Evolutionary conservation across 139 green algal genomes (phyloP).

Genomic region (Volvox reticuliferus): DNA sequence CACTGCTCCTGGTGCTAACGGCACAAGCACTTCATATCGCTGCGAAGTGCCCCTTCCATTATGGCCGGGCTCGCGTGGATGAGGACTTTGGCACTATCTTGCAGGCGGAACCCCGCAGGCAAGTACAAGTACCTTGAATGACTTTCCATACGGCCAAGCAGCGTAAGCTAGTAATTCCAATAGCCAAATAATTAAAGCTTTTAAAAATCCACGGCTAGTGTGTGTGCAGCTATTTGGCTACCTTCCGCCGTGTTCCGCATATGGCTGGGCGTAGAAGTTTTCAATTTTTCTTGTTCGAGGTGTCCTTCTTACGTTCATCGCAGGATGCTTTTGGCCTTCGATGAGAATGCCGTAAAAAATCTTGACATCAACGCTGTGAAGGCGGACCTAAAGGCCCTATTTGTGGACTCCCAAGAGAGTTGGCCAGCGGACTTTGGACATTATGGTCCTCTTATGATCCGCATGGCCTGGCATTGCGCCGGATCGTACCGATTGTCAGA

Average conservation of each 20-base stretch:
- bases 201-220: too few species aligned
- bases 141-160: neutral
- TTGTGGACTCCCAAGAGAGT: slow-evolving; percentile 39
- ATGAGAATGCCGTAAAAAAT: neutral
- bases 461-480: slow-evolving; percentile 59
- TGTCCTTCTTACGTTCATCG: neutral
- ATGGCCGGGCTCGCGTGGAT: too few species aligned
- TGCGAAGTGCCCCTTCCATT: neutral
- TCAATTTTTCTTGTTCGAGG: neutral
- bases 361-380: slow-evolving; percentile 41
- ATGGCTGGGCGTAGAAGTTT: neutral
- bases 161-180: neutral
- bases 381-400: slow-evolving; percentile 40
- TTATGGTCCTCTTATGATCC: slow-evolving; percentile 58
- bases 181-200: neutral
- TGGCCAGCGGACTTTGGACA: slow-evolving; percentile 64
- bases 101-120: neutral
- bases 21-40: neutral
- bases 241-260: too few species aligned
- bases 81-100: neutral
- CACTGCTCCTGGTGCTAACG: too few species aligned
- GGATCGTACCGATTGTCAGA: slow-evolving; percentile 58
- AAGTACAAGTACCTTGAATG: neutral
- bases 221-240: too few species aligned
- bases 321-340: neutral